Evolutionary conservation across 257 asterid genomes (phyloP), one percentile per base, ranked within the genome.

Genomic region (Schizonepeta tenuifolia): DNA sequence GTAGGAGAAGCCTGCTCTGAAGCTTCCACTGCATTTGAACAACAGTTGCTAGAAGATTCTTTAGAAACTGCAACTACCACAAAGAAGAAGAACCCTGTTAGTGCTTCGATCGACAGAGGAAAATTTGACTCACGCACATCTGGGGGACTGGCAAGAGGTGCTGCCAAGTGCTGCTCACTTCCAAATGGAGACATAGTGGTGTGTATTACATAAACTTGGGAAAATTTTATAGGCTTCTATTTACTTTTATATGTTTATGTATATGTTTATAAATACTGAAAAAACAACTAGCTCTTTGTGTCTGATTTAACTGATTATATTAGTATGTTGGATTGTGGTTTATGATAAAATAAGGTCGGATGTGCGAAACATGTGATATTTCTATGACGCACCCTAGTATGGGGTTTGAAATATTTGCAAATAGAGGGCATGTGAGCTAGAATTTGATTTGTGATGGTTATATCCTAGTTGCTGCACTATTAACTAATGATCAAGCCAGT

Each of bases 151-250:
- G 98, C 97, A 71, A 87, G 99, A 86, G 93, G 92, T 83, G 87
- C 89, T 72, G 86, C 83, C 79, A 85, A 89, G 83, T 94, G 99
- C 78, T 80, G 80, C 75, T 73, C 99, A 61, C 96, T 94, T 65
- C 61, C 95, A 73, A 94, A 89, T 75, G 99, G 99, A 81, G 97
- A 94, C 75, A 85, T 91, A 87, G 99, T 86, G 99, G 99, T 94
- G 85, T 82, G 93, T 81, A 81, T 60, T 56, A 73, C 72, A 75
- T 67, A 70, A 79, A 78, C 75, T 79, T 41, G 53, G 74, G 49
- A 47, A 44, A 28, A 17, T 11, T 49, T 64, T 67, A 12, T 55
- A 22, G 63, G 58, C 57, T 67, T 64, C 41, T 43, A 54, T 11
- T 46, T 64, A 22, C 11, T 17, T 60, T 21, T 36, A 24, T 58